Conservation (phyloP, 148 eudicot species). For the Nepenthes mirabilis region DNA sequence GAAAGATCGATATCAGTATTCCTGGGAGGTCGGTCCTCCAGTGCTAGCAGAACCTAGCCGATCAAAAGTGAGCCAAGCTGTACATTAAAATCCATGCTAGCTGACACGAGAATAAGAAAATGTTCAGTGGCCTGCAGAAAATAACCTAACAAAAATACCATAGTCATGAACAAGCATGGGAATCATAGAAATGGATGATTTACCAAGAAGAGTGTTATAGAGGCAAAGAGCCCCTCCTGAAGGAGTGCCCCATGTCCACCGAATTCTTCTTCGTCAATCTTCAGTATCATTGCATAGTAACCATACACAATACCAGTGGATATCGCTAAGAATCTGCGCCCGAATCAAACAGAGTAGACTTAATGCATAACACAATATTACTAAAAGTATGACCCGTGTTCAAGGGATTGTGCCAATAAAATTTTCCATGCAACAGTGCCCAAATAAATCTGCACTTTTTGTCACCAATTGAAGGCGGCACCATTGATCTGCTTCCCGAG, state of each 20-base stretch:
- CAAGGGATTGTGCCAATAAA: background rate
- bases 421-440: background rate
- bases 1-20: too few species aligned
- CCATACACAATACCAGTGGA: constrained; percentile 79
- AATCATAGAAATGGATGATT: background rate
- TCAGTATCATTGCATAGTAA: constrained; percentile 68
- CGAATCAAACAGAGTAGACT: background rate
- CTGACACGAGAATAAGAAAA: constrained; percentile 23
- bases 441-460: too few species aligned
- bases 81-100: constrained; percentile 88
- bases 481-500: too few species aligned
- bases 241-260: constrained; percentile 97
- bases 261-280: constrained; percentile 89
- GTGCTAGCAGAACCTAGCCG: too few species aligned
- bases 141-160: background rate
- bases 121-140: constrained; percentile 1
- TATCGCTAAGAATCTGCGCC: constrained; percentile 53
- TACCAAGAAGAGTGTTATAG: constrained; percentile 89
- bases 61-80: constrained; percentile 91
- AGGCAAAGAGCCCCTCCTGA: constrained; percentile 95
- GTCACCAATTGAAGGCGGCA: too few species aligned
- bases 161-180: constrained; percentile 2
- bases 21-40: too few species aligned
- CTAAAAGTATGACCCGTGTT: background rate
- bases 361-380: background rate